Conservation (phyloP, 2,329 filamentous ascomycete genomes). For the Pyrenophora teres region DNA sequence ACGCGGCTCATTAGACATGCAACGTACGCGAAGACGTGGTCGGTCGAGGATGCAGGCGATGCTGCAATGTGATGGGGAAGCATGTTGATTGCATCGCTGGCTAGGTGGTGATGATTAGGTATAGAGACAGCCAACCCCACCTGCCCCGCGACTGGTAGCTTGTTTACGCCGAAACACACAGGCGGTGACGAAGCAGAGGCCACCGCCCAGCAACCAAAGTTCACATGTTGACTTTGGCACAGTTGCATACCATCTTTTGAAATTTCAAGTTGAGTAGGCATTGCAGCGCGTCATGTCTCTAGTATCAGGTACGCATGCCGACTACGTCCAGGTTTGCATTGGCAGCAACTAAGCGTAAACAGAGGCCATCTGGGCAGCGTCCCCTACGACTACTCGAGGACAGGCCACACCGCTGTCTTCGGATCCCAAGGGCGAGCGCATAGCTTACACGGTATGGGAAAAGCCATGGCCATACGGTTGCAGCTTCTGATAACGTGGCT, state of each 20-base stretch:
- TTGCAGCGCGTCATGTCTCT: constrained; percentile 18
- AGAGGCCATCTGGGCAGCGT: constrained; percentile 81
- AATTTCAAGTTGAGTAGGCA: not conserved
- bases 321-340: not conserved
- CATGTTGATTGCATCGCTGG: not conserved
- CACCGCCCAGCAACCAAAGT: constrained; percentile 22
- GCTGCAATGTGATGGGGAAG: not conserved
- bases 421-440: constrained; percentile 85
- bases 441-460: constrained; percentile 82
- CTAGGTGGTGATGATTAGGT: not conserved
- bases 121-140: constrained; percentile 10
- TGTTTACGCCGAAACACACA: constrained; percentile 7
- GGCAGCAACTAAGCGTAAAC: constrained; percentile 11
- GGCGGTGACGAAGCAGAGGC: constrained; percentile 13
- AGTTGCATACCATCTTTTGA: not conserved
- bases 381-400: constrained; percentile 81
- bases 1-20: too few species aligned
- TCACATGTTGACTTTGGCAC: not conserved
- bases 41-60: too few species aligned
- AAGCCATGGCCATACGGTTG: not conserved
- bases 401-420: constrained; percentile 86
- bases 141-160: constrained; percentile 12
- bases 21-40: too few species aligned
- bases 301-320: constrained; percentile 20
- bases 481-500: not conserved